phyloP scores from a whole-genome alignment of 2,329 filamentous ascomycete species.

The Fusarium xyrophilum region DNA sequence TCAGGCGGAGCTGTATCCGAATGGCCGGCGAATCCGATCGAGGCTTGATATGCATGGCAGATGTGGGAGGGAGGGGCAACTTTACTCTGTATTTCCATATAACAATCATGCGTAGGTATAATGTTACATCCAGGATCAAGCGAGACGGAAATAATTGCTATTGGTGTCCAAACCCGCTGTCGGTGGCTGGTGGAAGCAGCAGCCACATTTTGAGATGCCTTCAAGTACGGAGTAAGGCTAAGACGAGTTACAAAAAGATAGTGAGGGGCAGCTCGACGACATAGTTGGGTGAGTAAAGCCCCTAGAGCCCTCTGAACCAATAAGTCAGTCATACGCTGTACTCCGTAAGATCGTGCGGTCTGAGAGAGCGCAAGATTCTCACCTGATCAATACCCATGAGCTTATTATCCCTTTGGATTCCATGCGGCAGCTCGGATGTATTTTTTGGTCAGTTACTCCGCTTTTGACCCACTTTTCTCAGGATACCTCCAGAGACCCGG shows the following conservation, averaged over 20 bases:
- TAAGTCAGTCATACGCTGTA: no score
- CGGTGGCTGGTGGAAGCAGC: not conserved
- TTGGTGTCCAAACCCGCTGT: not conserved
- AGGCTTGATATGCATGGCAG: not conserved
- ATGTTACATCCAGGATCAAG: no score
- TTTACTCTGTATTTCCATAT: not conserved
- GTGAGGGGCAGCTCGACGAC: not conserved
- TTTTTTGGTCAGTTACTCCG: no score
- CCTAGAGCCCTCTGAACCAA: not conserved
- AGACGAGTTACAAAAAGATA: no score
- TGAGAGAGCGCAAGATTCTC: not conserved
- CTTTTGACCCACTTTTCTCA: no score
- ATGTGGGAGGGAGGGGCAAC: not conserved
- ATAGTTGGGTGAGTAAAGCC: not conserved
- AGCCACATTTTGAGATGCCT: not conserved
- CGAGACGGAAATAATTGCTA: not conserved
- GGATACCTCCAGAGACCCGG: no score
- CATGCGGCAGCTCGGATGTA: no score
- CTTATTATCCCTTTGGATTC: no score
- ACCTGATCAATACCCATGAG: not conserved
- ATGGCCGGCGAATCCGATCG: not conserved
- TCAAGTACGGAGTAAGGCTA: no score
- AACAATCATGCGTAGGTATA: no score
- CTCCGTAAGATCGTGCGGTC: accelerated
- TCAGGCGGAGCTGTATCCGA: not conserved